Conservation (phyloP, 352 stramenopile species). For the Pythium brachiatum region DNA sequence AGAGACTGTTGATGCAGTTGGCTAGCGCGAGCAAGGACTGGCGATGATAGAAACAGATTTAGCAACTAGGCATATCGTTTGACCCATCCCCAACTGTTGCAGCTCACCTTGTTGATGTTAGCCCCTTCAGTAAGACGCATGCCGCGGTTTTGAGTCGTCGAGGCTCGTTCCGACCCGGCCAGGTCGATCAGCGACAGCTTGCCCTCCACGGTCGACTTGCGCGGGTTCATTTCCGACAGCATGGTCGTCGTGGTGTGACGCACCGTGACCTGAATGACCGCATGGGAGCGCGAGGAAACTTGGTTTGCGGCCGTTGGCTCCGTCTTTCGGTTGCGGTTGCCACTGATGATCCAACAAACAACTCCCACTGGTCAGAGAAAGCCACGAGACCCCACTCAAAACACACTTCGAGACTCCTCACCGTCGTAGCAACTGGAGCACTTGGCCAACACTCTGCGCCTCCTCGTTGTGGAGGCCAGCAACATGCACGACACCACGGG, state of each 20-base stretch:
- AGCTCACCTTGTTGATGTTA: conserved; percentile 62
- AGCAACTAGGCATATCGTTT: neutral
- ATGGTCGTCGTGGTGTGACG: conserved; percentile 56
- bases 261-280: conserved; percentile 75
- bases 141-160: conserved; percentile 71
- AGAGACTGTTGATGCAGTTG: conserved; percentile 91
- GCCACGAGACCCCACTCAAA: neutral
- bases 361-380: neutral
- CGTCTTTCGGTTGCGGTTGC: conserved; percentile 53
- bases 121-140: conserved; percentile 57
- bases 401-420: conserved; percentile 14
- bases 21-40: conserved; percentile 74
- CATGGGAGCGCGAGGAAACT: conserved; percentile 80
- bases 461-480: conserved; percentile 49
- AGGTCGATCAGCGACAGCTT: conserved; percentile 87
- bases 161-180: conserved; percentile 76
- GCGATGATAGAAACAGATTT: neutral
- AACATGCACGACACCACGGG: conserved; percentile 50
- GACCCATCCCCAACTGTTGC: neutral
- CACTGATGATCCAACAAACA: conserved; percentile 22
- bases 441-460: conserved; percentile 42
- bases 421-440: conserved; percentile 44
- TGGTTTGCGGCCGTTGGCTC: conserved; percentile 80
- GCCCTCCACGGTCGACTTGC: conserved; percentile 57
- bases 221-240: conserved; percentile 39